Base-by-base conservation (phyloP, 106 monocot species). In the Dactylorhiza incarnata region DNA sequence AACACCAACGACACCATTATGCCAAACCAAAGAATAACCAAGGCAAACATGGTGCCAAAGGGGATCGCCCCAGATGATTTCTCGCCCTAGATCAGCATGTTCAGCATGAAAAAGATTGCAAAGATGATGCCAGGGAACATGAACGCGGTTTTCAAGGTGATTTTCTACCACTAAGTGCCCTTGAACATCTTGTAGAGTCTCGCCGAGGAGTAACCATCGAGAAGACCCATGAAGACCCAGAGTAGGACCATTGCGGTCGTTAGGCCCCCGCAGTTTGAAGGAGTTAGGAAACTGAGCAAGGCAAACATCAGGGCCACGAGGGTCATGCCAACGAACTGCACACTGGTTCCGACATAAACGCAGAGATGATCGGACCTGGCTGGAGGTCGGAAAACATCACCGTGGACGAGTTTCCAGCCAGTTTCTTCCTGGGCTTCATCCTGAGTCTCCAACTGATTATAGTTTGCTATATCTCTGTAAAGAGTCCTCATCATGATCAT, bases 401-500 rank as follows among this genome's bases (percentile, higher is more conserved):
- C 85, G 53, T 90, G 90, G 19, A 87, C 87, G 70, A 90, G 78
- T 83, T 90, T 87, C 90, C 90, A 90, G 45, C 87, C 90, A 16
- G 85, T 90, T 83, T 90, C 90, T 56, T 90, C 90, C 72, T 90
- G 87, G 19, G 90, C 87, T 81, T 90, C 90, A 45, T 90, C 90
- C 73, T 87, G 90, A 9, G 82, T 90, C 24, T 90, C 90, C 51
- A 90, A 65, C 48, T 87, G 90, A 61, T 90, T 90, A 76, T 90
- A 90, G 75, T 87, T 87, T 46, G 90, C 77, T 75, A 90, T 90
- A 73, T 90, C 90, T 74, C 78, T 83, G 78, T 90, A 90, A 6
- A 90, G 81, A 2, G 90, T 90, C 49, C 90, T 78, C 85, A 90
- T 74, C 87, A 90, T 90, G 71, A 90, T 90, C 90, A 90, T 90